Percentiles rank a stretch among this genome's conserved stretches.
phyloP scores from a whole-genome alignment of 441 rosid species.

The Lepidium campestre region DNA sequence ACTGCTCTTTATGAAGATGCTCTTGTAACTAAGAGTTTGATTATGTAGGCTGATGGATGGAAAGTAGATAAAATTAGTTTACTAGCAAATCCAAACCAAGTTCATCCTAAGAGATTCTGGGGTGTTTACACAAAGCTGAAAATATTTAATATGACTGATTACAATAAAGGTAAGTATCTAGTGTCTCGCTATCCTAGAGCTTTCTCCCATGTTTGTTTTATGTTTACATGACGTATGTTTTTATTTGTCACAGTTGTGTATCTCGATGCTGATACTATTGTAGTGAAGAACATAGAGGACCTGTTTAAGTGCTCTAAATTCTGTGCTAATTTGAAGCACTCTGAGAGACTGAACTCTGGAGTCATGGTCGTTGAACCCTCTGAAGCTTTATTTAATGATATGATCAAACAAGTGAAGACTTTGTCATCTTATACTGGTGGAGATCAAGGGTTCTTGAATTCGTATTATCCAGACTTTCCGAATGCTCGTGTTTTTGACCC shows the following conservation, averaged over 20 bases:
- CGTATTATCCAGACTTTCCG: constrained; percentile 70
- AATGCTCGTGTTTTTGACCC: constrained; percentile 86
- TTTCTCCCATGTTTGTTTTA: neutral
- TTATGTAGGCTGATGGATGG: constrained; percentile 89
- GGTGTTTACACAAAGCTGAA: constrained; percentile 91
- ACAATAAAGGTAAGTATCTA: constrained; percentile 54
- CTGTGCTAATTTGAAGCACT: constrained; percentile 93
- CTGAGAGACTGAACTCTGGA: constrained; percentile 90
- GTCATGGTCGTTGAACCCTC: constrained; percentile 97
- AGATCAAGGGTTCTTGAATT: constrained; percentile 88
- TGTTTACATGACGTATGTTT: neutral
- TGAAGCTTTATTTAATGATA: constrained; percentile 59
- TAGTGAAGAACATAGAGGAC: constrained; percentile 83
- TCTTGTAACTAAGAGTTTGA: neutral
- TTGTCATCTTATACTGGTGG: constrained; percentile 91
- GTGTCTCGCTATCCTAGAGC: neutral
- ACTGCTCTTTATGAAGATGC: neutral
- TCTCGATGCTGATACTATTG: constrained; percentile 94
- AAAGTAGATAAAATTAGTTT: constrained; percentile 82
- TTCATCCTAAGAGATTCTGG: constrained; percentile 85
- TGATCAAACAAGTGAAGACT: constrained; percentile 76
- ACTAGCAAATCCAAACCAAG: constrained; percentile 81
- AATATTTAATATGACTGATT: constrained; percentile 80
- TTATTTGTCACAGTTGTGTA: constrained; percentile 59
- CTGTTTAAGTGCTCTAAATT: constrained; percentile 73